Percentiles rank a stretch among this genome's conserved stretches.
phyloP scores from a whole-genome alignment of 1,139 yeast genomes.

The Magnusiomyces paraingens region DNA sequence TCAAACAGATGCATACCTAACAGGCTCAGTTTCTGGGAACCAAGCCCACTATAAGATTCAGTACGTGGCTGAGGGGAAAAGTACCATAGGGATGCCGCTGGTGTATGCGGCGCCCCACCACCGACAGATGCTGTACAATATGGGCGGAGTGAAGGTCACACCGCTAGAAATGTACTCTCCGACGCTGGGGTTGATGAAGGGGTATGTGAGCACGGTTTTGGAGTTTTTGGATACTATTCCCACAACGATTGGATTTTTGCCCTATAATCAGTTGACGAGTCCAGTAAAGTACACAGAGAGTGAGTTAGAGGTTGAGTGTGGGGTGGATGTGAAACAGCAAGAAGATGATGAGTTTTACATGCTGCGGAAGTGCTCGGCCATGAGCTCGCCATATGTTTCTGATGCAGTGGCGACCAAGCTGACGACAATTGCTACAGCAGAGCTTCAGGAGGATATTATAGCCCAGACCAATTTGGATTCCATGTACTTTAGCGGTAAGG shows the following conservation, averaged over 20 bases:
- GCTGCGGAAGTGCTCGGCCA: background rate
- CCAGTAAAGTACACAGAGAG: background rate
- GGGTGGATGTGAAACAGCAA: too few species aligned
- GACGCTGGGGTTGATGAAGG: constrained; percentile 61
- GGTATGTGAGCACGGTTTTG: constrained; percentile 44
- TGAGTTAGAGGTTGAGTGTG: too few species aligned
- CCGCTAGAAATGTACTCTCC: constrained; percentile 51
- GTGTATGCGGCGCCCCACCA: constrained; percentile 65
- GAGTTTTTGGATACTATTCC: constrained; percentile 57
- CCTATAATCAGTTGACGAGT: constrained; percentile 32
- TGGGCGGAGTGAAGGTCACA: constrained; percentile 29
- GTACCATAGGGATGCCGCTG: constrained; percentile 48
- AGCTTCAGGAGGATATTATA: constrained; percentile 50
- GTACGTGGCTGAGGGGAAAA: constrained; percentile 48
- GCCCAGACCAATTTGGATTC: constrained; percentile 44
- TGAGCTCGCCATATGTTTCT: background rate
- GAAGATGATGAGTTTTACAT: background rate
- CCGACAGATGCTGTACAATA: constrained; percentile 8
- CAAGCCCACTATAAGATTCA: constrained; percentile 46
- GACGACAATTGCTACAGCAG: constrained; percentile 48
- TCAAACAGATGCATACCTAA: constrained; percentile 38
- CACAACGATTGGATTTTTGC: constrained; percentile 34
- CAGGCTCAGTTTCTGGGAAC: constrained; percentile 36
- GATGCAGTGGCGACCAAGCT: constrained; percentile 27
- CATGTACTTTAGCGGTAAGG: constrained; percentile 65